Percentiles rank a stretch among this genome's conserved stretches.
These are phyloP conservation scores for Hypoxylon sp. DNA, from an alignment of 2,329 filamentous ascomycete species.

Conservation along the genomic window DNA sequence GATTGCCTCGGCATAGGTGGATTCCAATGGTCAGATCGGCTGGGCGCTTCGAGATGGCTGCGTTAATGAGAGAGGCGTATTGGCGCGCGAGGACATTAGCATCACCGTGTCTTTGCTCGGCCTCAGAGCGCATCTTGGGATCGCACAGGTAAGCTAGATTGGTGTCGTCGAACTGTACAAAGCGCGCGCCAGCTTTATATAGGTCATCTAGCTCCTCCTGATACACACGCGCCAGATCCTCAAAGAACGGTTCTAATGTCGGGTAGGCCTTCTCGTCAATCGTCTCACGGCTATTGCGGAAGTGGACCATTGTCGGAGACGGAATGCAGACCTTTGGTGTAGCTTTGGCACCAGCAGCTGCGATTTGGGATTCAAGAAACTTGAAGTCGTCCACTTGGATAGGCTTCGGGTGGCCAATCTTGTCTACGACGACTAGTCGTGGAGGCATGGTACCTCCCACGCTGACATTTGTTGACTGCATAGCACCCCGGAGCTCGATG, in stretches of 20 bases:
- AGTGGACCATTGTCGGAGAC: conserved; percentile 72
- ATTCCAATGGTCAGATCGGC: conserved; percentile 70
- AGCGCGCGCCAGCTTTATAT: conserved; percentile 67
- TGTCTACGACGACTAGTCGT: conserved; percentile 67
- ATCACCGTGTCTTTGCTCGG: conserved; percentile 67
- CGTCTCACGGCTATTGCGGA: conserved; percentile 68
- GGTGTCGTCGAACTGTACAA: conserved; percentile 72
- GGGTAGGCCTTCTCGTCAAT: conserved; percentile 69
- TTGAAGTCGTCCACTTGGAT: conserved; percentile 71
- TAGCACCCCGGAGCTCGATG: conserved; percentile 65
- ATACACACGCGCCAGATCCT: conserved; percentile 68
- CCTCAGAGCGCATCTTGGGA: conserved; percentile 67
- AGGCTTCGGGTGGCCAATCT: conserved; percentile 66
- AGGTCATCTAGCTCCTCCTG: conserved; percentile 68
- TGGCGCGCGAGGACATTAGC: conserved; percentile 64
- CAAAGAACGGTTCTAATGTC: conserved; percentile 69
- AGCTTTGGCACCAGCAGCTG: conserved; percentile 53
- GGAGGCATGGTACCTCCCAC: conserved; percentile 68
- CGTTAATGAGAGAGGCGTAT: conserved; percentile 70
- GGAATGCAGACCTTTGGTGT: conserved; percentile 71
- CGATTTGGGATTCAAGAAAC: conserved; percentile 66
- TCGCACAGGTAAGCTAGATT: conserved; percentile 74
- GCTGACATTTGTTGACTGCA: conserved; percentile 61
- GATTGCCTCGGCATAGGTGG: conserved; percentile 71
- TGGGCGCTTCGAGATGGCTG: conserved; percentile 66